Base-by-base conservation (phyloP, 176 grass and related monocot species). In the barley (Hordeum vulgare) region DNA sequence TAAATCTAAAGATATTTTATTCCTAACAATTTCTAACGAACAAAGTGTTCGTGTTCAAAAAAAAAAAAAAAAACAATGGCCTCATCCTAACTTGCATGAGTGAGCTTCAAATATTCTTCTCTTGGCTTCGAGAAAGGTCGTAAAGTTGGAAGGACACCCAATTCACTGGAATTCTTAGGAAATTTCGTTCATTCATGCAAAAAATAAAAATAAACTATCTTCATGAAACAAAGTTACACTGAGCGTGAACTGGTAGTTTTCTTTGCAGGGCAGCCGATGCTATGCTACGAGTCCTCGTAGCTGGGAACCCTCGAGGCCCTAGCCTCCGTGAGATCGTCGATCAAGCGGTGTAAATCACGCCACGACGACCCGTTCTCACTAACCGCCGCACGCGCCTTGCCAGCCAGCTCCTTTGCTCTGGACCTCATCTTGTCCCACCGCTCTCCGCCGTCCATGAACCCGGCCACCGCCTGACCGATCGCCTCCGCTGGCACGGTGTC, bases 261-360 rank as follows among this genome's bases (percentile, higher is more conserved):
- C 59, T 27, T 63, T 28, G 61, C 59, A 63, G 25, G 25, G 29
- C 12, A 29, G 11, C 5, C 13, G 0, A 31, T 27, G 61, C 9
- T 6, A 65, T 14, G 10, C n/a, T 44, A 42, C 15, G 11, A 36
- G 37, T 71, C 67, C n/a, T 25, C 67, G n/a, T 42, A 11, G 21
- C 67, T 41, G 21, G 5, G 36, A 71, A 71, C 67, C 47, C 13
- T 36, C 6, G 61, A 85, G 36, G 49, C 53, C 73, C 13, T 89
- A 25, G 81, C 84, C n/a, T 74, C 26, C 67, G 80, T 37, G 23
- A 94, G 86, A 71, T 93, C 90, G 15, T 93, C 53, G 65, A 98
- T 88, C 58, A 98, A 34, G 31, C 81, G 75, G 14, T 71, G 64
- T 11, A 97, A 41, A 80, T 97, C 90, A 2, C 75, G 20, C 74